A percentile compares a stretch with the other conserved stretches of the same genome.
phyloP scores from a whole-genome alignment of 2,329 filamentous ascomycete species.

The Venturia nashicola region DNA sequence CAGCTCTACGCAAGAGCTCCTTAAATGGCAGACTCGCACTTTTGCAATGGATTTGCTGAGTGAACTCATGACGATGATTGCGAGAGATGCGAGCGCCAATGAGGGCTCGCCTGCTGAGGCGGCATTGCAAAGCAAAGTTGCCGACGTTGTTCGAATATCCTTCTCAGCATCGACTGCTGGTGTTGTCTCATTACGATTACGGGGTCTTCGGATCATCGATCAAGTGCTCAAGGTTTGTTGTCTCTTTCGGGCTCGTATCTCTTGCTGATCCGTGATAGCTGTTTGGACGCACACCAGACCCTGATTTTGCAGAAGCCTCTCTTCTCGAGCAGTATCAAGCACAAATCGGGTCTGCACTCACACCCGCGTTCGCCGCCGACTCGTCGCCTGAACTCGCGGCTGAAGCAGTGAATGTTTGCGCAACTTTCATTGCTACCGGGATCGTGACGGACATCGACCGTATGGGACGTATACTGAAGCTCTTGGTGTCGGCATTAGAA shows the following conservation, averaged over 20 bases:
- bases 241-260: background rate
- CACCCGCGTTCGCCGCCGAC: slow-evolving; percentile 88
- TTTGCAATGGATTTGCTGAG: slow-evolving; percentile 85
- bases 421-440: slow-evolving; percentile 92
- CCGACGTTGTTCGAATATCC: slow-evolving; percentile 89
- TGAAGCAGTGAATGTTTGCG: slow-evolving; percentile 93
- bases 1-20: slow-evolving; percentile 59
- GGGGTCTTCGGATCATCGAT: slow-evolving; percentile 87
- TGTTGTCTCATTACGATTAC: slow-evolving; percentile 78
- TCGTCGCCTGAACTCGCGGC: slow-evolving; percentile 93
- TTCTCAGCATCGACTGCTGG: slow-evolving; percentile 95
- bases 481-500: slow-evolving; percentile 78
- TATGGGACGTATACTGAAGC: slow-evolving; percentile 97
- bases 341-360: slow-evolving; percentile 92
- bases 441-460: slow-evolving; percentile 95
- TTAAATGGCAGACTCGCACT: slow-evolving; percentile 90
- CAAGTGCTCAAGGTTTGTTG: slow-evolving; percentile 59
- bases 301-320: slow-evolving; percentile 94
- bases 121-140: slow-evolving; percentile 70
- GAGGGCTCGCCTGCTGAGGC: slow-evolving; percentile 67
- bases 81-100: slow-evolving; percentile 60
- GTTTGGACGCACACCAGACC: slow-evolving; percentile 90
- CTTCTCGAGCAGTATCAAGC: slow-evolving; percentile 96
- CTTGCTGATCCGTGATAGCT: slow-evolving; percentile 37
- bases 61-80: slow-evolving; percentile 68